Evolutionary conservation across 2,329 filamentous ascomycete species (phyloP), one percentile per base, ranked within the genome.

Genomic region (Cladosporium velox): DNA sequence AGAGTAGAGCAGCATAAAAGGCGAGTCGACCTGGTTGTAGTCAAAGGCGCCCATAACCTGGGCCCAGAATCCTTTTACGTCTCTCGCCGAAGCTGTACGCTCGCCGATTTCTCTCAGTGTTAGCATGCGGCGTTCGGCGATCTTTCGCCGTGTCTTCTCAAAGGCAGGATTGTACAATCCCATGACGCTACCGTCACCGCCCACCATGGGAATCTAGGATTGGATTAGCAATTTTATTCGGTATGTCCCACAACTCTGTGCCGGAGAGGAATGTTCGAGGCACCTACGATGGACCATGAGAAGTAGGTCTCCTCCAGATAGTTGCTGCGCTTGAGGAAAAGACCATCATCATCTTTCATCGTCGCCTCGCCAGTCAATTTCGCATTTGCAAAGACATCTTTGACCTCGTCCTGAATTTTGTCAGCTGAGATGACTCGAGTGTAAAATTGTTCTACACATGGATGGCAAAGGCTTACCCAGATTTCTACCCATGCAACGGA

Each of bases 291-390:
- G 1, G 88, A 91, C 91, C 91, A 94, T 14, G 89, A 91, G 75
- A 94, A 94, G 74, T 91, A 94, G 0, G 90, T 88, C 74, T 95
- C 91, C 76, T 96, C 91, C 1, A 92, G 78, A 68, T 86, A 92
- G 1, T 88, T 86, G 68, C 87, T 86, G 8, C 91, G 86, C 57
- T 85, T 82, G 35, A 95, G 84, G 72, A 93, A 92, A 1, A 94
- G 81, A 65, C 87, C 87, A 69, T 94, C 90, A 71, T 95, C 91
- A 70, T 93, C 88, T 76, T 93, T 94, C 90, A 93, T 91, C 0
- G 89, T 92, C 0, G 91, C 90, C 78, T 93, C 88, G 0, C 91
- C 92, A 4, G 88, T 90, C 47, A 85, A 78, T 76, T 85, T 86
- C 0, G 91, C 91, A 67, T 82, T 87, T 21, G 84, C 81, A 69